A percentile compares a stretch with the other conserved stretches of the same genome.
phyloP scores from a whole-genome alignment of 345 rosid species.

The Lumnitzera racemosa region DNA sequence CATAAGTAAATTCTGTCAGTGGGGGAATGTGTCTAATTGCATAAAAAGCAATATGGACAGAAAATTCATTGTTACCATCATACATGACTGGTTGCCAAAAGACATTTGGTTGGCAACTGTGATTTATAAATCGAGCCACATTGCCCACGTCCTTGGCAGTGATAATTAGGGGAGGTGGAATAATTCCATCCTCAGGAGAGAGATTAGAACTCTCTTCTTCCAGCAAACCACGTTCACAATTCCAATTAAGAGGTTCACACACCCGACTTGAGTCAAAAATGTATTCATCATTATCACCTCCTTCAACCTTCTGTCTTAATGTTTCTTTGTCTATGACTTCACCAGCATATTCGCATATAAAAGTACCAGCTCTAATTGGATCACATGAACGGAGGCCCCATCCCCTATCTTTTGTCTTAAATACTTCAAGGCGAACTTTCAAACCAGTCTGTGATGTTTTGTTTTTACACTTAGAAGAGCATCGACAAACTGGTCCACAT shows the following conservation, averaged over 20 bases:
- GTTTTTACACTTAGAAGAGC: constrained; percentile 58
- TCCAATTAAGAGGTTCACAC: constrained; percentile 27
- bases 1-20: constrained; percentile 76
- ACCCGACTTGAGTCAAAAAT: constrained; percentile 47
- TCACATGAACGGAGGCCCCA: constrained; percentile 97
- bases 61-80: constrained; percentile 35
- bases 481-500: constrained; percentile 76
- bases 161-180: constrained; percentile 59
- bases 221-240: constrained; percentile 14
- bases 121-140: constrained; percentile 93
- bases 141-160: constrained; percentile 69
- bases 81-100: constrained; percentile 75
- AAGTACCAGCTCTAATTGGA: constrained; percentile 82
- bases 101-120: constrained; percentile 78
- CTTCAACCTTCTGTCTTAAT: constrained; percentile 19
- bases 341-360: constrained; percentile 89
- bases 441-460: constrained; percentile 62
- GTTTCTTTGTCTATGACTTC: constrained; percentile 51
- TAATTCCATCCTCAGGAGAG: constrained; percentile 19
- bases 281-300: constrained; percentile 45
- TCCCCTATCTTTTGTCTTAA: constrained; percentile 73
- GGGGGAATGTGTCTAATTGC: constrained; percentile 73
- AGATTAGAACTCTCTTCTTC: constrained; percentile 28
- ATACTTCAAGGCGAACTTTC: constrained; percentile 62
- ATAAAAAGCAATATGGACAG: constrained; percentile 61